These are phyloP conservation scores for Onygena corvina DNA, from an alignment of 2,329 filamentous ascomycete genomes.

Conservation along the genomic window DNA sequence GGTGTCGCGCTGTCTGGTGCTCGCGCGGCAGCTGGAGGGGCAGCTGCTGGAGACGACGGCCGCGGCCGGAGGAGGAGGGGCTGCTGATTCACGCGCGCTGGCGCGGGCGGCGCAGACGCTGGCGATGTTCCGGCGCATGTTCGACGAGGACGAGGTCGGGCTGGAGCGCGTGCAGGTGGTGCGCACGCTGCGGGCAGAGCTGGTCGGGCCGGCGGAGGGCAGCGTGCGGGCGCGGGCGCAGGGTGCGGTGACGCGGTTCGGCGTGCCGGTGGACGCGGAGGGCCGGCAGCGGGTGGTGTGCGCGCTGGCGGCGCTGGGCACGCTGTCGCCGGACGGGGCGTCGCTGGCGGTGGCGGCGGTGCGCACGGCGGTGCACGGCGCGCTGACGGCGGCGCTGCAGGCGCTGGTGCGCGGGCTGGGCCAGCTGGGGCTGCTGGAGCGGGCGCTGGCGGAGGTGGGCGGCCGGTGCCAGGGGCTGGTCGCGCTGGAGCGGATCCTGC, in stretches of 20 bases:
- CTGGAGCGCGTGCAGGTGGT: slow-evolving; percentile 64
- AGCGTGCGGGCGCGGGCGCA: slow-evolving; percentile 62
- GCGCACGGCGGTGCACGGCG: slow-evolving; percentile 64
- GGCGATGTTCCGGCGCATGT: slow-evolving; percentile 59
- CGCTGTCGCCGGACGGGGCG: slow-evolving; percentile 58
- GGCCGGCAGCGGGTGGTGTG: slow-evolving; percentile 26
- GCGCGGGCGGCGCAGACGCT: slow-evolving; percentile 74
- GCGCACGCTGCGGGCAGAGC: slow-evolving; percentile 54
- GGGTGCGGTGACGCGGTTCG: slow-evolving; percentile 72
- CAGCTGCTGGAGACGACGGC: slow-evolving; percentile 66
- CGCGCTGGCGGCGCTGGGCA: slow-evolving; percentile 67
- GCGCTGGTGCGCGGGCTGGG: slow-evolving; percentile 63
- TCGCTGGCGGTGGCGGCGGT: slow-evolving; percentile 72
- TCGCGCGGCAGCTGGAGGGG: slow-evolving; percentile 78
- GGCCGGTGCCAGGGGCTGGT: slow-evolving; percentile 81
- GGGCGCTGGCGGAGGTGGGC: slow-evolving; percentile 68
- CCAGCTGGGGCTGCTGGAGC: slow-evolving; percentile 68
- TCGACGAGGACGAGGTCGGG: slow-evolving; percentile 48
- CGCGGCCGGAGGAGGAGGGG: slow-evolving; percentile 72
- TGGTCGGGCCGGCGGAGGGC: slow-evolving; percentile 61
- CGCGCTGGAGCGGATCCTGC: slow-evolving; percentile 69
- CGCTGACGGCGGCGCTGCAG: slow-evolving; percentile 66
- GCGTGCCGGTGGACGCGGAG: slow-evolving; percentile 43
- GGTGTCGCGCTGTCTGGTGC: slow-evolving; percentile 63
- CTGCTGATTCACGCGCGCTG: slow-evolving; percentile 65